phyloP scores from a whole-genome alignment of 495 filamentous ascomycete genomes.

The Darksidea phi region DNA sequence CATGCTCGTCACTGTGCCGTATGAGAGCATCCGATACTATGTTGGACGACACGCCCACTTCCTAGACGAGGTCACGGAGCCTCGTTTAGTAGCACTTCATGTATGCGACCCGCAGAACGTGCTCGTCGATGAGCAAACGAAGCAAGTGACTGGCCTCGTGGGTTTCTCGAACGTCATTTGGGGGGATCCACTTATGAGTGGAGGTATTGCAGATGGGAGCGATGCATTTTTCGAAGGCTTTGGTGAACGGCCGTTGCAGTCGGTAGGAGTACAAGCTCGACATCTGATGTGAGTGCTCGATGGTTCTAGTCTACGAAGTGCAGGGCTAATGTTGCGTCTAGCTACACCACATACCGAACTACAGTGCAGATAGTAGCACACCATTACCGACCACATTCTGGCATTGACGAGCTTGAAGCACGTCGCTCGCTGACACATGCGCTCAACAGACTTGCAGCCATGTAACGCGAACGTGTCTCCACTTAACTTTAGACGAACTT shows the following conservation, averaged over 20 bases:
- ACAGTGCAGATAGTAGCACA: constrained; percentile 39
- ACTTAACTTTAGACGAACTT: no score
- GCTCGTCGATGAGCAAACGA: constrained; percentile 53
- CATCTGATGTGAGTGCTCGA: constrained; percentile 62
- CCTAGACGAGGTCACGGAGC: constrained; percentile 57
- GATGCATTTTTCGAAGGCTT: constrained; percentile 50
- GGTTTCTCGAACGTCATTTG: constrained; percentile 57
- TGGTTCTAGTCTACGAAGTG: neutral
- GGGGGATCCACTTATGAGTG: constrained; percentile 58
- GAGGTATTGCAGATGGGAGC: constrained; percentile 50
- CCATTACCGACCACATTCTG: constrained; percentile 39
- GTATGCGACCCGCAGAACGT: constrained; percentile 58
- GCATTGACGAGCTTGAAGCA: constrained; percentile 39
- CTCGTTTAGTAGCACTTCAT: constrained; percentile 59
- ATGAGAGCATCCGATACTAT: constrained; percentile 59
- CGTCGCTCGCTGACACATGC: constrained; percentile 40
- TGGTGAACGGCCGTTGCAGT: constrained; percentile 40
- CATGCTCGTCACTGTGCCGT: constrained; percentile 64
- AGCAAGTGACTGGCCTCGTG: constrained; percentile 42
- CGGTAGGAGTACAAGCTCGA: constrained; percentile 34
- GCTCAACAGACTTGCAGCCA: constrained; percentile 38
- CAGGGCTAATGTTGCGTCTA: constrained; percentile 51
- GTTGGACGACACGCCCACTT: constrained; percentile 48
- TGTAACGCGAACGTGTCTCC: no score
- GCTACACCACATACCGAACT: constrained; percentile 43